Evolutionary conservation across 2,329 filamentous ascomycete species (phyloP), one percentile per base, ranked within the genome.

Genomic region (Venturia nashicola): DNA sequence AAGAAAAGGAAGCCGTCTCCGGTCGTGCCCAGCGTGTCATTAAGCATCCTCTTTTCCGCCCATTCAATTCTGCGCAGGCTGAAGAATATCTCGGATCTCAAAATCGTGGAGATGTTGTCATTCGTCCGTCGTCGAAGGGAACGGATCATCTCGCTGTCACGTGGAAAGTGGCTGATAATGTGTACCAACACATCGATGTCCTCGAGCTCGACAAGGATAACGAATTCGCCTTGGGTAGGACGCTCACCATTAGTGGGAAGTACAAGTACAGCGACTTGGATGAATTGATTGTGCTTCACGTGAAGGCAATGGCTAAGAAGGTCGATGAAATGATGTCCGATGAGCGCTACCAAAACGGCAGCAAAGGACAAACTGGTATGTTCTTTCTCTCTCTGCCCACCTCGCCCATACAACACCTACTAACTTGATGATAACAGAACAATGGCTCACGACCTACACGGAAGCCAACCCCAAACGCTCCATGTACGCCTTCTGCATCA

Each of bases 121-220:
- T 99, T 71, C 88, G 94, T 55, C 93, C 94, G 3, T 97, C 91
- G 0, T 96, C 91, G 36, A 96, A 96, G 75, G 94, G 94, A 55
- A 89, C 91, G 65, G 94, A 99, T 74, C 94, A 99, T 78, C 81
- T 99, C 64, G 91, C 93, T 8, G 86, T 99, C 59, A 99, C 94
- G 0, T 99, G 94, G 94, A 99, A 99, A 79, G 92, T 99, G 16
- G 88, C 91, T 1, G 91, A 97, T 73, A 88, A 89, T 65, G 86
- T 97, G n/a, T 99, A 92, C 74, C 92, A 99, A 76, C 94, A 99
- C 75, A 90, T 99, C 67, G 94, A 99, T 75, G 93, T 99, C 42
- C 82, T 99, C 46, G 94, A 99, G 77, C 82, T 99, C 71, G 90
- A 96, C 75, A 99, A 99, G 77, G 91, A 96, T 67, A 97, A 91